phyloP scores from a whole-genome alignment of 352 stramenopile species.

The Pythium scleroteichum region DNA sequence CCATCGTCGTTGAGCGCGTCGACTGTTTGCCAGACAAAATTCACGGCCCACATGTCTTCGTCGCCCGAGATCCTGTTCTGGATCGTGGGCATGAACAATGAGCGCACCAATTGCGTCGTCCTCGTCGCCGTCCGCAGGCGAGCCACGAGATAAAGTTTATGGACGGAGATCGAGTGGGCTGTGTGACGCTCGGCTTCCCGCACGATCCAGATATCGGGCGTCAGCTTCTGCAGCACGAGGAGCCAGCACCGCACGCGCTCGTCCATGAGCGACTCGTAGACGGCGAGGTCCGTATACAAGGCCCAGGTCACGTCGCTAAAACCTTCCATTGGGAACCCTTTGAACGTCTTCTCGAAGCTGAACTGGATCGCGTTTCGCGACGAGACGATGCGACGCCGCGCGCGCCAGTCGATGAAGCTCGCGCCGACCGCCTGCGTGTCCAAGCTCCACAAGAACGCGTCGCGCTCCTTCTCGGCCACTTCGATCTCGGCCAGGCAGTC shows the following conservation, averaged over 20 bases:
- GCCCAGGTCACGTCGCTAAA: neutral
- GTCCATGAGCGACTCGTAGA: neutral
- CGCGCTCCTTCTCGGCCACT: neutral
- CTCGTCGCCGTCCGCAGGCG: neutral
- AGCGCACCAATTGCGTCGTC: neutral
- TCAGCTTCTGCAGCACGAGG: neutral
- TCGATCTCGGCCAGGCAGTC: conserved; percentile 3
- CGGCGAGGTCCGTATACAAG: neutral
- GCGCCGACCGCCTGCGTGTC: neutral
- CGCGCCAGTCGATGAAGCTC: conserved; percentile 3
- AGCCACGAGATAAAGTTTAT: neutral
- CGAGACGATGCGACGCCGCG: neutral
- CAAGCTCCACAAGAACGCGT: neutral
- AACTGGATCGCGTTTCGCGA: neutral
- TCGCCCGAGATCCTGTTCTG: neutral
- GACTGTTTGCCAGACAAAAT: neutral
- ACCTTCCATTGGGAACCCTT: neutral
- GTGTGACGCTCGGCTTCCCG: neutral
- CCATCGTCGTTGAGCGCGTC: neutral
- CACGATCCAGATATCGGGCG: conserved; percentile 4
- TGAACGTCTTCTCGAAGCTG: conserved; percentile 1
- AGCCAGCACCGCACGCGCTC: neutral
- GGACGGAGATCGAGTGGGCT: neutral
- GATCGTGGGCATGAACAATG: neutral
- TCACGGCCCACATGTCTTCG: neutral